Conservation (phyloP, 352 stramenopile species). For the Phytophthora idaei region DNA sequence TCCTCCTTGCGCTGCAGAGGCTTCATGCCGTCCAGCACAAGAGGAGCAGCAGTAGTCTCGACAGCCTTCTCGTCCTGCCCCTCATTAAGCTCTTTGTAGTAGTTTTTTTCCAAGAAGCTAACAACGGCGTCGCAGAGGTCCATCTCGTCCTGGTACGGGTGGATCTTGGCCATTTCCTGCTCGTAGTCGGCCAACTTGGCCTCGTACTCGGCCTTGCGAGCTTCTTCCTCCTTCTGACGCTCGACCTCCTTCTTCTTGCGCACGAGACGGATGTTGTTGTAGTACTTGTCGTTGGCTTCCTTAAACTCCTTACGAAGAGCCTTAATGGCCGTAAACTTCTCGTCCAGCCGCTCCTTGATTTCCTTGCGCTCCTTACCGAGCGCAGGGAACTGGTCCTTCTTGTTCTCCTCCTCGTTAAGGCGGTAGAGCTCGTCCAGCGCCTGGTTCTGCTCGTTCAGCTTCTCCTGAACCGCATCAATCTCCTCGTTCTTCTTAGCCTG, state of each 20-base stretch:
- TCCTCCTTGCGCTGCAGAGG: slow-evolving; percentile 85
- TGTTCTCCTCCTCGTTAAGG: slow-evolving; percentile 90
- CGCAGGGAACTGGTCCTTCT: slow-evolving; percentile 82
- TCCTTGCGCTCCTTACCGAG: slow-evolving; percentile 88
- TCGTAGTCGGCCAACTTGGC: slow-evolving; percentile 97
- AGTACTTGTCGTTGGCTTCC: slow-evolving; percentile 94
- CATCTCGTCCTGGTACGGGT: slow-evolving; percentile 96
- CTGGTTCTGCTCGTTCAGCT: slow-evolving; percentile 90
- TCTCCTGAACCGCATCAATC: slow-evolving; percentile 93
- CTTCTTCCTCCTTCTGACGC: slow-evolving; percentile 82
- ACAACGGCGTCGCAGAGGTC: slow-evolving; percentile 95
- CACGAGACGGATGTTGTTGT: slow-evolving; percentile 89
- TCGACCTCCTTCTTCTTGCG: slow-evolving; percentile 88
- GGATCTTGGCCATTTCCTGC: slow-evolving; percentile 95
- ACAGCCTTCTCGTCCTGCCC: slow-evolving; percentile 43
- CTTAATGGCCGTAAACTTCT: slow-evolving; percentile 89
- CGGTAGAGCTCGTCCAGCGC: slow-evolving; percentile 91
- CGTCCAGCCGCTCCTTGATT: slow-evolving; percentile 93
- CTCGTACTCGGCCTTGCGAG: slow-evolving; percentile 88
- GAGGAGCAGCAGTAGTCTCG: slow-evolving; percentile 43
- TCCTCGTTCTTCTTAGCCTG: slow-evolving; percentile 94
- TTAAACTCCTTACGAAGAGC: slow-evolving; percentile 89
- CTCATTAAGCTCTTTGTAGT: slow-evolving; percentile 85
- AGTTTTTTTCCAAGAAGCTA: slow-evolving; percentile 93
- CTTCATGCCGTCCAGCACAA: slow-evolving; percentile 94